Evolutionary conservation across 495 filamentous ascomycete species (phyloP).

Genomic region (Aspergillus wentii): DNA sequence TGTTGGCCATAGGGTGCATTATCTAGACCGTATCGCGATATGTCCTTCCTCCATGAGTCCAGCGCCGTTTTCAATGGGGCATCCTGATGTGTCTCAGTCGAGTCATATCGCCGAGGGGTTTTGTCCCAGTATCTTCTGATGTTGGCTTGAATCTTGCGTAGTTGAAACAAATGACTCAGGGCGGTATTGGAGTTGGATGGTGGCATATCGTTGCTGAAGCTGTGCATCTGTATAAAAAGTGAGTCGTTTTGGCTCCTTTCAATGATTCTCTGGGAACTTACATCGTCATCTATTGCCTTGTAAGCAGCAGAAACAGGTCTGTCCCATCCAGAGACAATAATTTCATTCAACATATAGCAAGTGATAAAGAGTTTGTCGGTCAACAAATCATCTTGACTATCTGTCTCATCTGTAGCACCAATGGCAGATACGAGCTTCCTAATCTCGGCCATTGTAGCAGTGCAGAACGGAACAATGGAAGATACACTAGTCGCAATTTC

Average conservation of each 20-base stretch:
- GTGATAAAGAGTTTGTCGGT: slow-evolving; percentile 30
- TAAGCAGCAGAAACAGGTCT: slow-evolving; percentile 24
- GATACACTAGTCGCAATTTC: slow-evolving; percentile 25
- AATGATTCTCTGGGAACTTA: slow-evolving; percentile 13
- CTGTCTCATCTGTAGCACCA: slow-evolving; percentile 4
- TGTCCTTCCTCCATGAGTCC: slow-evolving; percentile 27
- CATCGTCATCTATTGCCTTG: slow-evolving; percentile 26
- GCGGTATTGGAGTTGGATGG: slow-evolving; percentile 18
- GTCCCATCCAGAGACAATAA: slow-evolving; percentile 29
- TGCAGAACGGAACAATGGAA: slow-evolving; percentile 29
- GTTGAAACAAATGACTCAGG: slow-evolving; percentile 21
- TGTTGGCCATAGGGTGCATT: slow-evolving; percentile 20
- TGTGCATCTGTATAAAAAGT: slow-evolving; percentile 20
- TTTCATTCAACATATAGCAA: slow-evolving; percentile 32
- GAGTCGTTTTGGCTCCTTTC: too few species aligned
- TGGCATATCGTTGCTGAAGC: slow-evolving; percentile 22
- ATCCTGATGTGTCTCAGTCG: slow-evolving; percentile 11
- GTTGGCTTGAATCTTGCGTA: slow-evolving; percentile 28
- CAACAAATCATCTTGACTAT: slow-evolving; percentile 11
- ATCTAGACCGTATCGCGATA: slow-evolving; percentile 21
- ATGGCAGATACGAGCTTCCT: slow-evolving; percentile 13
- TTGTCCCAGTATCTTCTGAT: slow-evolving; percentile 22
- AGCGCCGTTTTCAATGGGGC: slow-evolving; percentile 25
- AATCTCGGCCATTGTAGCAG: slow-evolving; percentile 24
- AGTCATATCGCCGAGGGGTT: slow-evolving; percentile 7